These are phyloP conservation scores for Trichoderma polysporum DNA, from an alignment of 2,329 filamentous ascomycete genomes.

Conservation along the genomic window DNA sequence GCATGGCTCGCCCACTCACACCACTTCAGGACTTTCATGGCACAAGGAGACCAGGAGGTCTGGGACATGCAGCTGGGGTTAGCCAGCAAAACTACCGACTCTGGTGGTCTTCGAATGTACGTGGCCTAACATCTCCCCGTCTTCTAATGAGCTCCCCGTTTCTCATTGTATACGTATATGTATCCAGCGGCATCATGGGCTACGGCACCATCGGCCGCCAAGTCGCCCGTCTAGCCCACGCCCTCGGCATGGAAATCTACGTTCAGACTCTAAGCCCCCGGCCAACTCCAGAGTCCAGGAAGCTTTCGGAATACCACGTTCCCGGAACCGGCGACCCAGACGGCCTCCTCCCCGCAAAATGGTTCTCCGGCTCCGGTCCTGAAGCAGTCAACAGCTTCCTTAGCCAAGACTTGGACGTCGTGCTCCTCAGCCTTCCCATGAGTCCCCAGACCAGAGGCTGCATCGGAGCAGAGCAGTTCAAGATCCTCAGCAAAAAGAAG, in stretches of 20 bases:
- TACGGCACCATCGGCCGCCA: slow-evolving; percentile 49
- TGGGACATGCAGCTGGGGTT: slow-evolving; percentile 30
- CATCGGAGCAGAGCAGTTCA: slow-evolving; percentile 46
- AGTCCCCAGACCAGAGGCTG: slow-evolving; percentile 39
- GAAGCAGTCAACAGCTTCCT: slow-evolving; percentile 43
- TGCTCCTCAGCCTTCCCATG: slow-evolving; percentile 45
- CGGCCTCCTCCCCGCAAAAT: slow-evolving; percentile 41
- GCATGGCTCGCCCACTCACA: slow-evolving; percentile 37
- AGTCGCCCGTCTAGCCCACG: slow-evolving; percentile 48
- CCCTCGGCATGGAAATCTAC: slow-evolving; percentile 65
- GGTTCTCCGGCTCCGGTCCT: slow-evolving; percentile 41
- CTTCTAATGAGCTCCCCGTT: background rate
- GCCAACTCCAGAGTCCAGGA: slow-evolving; percentile 56
- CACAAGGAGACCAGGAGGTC: slow-evolving; percentile 30
- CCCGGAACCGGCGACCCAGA: slow-evolving; percentile 57
- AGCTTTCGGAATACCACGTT: slow-evolving; percentile 58
- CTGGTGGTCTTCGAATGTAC: slow-evolving; percentile 37
- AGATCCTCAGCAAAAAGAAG: slow-evolving; percentile 39
- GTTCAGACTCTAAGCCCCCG: slow-evolving; percentile 65
- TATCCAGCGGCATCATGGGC: slow-evolving; percentile 39
- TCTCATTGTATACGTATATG: background rate
- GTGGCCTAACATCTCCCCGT: slow-evolving; percentile 1
- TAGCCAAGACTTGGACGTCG: slow-evolving; percentile 42
- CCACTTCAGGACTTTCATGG: slow-evolving; percentile 32
- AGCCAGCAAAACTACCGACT: slow-evolving; percentile 31